These are phyloP conservation scores for Croton setiger DNA, from an alignment of 441 rosid species.

Conservation along the genomic window DNA sequence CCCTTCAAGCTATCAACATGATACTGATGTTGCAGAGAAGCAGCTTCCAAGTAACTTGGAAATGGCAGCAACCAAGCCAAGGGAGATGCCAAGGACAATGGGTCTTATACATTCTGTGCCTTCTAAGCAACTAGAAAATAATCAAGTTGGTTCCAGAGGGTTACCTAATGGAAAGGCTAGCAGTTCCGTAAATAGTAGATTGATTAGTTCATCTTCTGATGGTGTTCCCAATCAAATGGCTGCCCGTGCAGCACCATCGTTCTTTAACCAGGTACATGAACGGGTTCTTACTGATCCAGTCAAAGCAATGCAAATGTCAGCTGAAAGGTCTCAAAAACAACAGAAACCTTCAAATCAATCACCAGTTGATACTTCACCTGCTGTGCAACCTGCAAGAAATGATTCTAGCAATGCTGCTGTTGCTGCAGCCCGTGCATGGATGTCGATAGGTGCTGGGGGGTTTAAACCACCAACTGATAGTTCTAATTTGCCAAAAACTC, in stretches of 20 bases:
- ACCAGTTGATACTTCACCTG: conserved; percentile 24
- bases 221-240: conserved; percentile 44
- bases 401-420: conserved; percentile 63
- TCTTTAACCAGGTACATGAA: conserved; percentile 37
- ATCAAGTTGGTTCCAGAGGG: conserved; percentile 37
- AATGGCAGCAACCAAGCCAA: conserved; percentile 29
- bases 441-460: conserved; percentile 79
- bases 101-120: conserved; percentile 35
- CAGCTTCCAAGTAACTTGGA: conserved; percentile 45
- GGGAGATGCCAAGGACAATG: conserved; percentile 39
- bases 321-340: conserved; percentile 53
- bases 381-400: conserved; percentile 37
- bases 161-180: conserved; percentile 49
- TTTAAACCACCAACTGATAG: conserved; percentile 48
- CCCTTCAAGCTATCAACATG: conserved; percentile 47
- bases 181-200: conserved; percentile 32
- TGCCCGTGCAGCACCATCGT: conserved; percentile 28
- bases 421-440: conserved; percentile 84
- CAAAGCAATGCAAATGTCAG: conserved; percentile 55
- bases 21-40: conserved; percentile 39
- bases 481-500: conserved; percentile 39
- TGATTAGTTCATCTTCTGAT: conserved; percentile 40
- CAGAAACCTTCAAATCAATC: conserved; percentile 43
- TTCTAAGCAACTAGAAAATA: conserved; percentile 41
- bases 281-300: conserved; percentile 58